phyloP scores from a whole-genome alignment of 352 stramenopile genomes.

The Elongisporangium undulatum region DNA sequence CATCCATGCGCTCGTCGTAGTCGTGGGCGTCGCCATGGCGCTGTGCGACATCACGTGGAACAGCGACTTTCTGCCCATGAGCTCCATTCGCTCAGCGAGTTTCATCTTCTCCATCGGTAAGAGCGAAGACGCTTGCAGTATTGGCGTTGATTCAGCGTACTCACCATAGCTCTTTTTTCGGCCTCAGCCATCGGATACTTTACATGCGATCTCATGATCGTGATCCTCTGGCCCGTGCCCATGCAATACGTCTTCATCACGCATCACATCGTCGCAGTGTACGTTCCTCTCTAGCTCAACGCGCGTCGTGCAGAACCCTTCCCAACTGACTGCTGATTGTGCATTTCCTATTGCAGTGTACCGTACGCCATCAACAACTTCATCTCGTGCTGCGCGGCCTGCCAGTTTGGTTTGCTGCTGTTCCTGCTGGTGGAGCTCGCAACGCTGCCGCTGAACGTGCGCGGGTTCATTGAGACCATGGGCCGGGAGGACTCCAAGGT shows the following conservation, averaged over 20 bases:
- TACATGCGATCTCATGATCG: constrained; percentile 74
- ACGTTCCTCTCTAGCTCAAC: constrained; percentile 15
- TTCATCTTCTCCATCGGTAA: constrained; percentile 83
- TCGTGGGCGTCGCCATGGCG: constrained; percentile 60
- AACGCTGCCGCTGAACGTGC: constrained; percentile 70
- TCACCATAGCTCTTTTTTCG: constrained; percentile 6
- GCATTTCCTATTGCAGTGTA: constrained; percentile 24
- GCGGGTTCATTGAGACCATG: constrained; percentile 70
- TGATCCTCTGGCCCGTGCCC: constrained; percentile 67
- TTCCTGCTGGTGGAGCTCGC: constrained; percentile 80
- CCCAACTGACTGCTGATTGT: background rate
- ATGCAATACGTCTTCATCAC: constrained; percentile 79
- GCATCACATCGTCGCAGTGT: constrained; percentile 80
- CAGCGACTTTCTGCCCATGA: constrained; percentile 61
- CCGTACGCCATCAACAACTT: constrained; percentile 89
- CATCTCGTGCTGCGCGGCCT: constrained; percentile 68
- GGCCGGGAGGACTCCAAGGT: constrained; percentile 57
- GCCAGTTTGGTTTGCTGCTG: constrained; percentile 69
- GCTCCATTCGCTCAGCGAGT: constrained; percentile 63
- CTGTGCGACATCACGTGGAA: constrained; percentile 63
- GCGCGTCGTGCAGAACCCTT: background rate
- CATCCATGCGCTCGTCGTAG: constrained; percentile 60
- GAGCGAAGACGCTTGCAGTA: constrained; percentile 1
- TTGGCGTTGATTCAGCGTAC: background rate
- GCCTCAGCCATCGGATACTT: constrained; percentile 76